Conservation (phyloP, 2,329 filamentous ascomycete species). For the Neonectria hederae region DNA sequence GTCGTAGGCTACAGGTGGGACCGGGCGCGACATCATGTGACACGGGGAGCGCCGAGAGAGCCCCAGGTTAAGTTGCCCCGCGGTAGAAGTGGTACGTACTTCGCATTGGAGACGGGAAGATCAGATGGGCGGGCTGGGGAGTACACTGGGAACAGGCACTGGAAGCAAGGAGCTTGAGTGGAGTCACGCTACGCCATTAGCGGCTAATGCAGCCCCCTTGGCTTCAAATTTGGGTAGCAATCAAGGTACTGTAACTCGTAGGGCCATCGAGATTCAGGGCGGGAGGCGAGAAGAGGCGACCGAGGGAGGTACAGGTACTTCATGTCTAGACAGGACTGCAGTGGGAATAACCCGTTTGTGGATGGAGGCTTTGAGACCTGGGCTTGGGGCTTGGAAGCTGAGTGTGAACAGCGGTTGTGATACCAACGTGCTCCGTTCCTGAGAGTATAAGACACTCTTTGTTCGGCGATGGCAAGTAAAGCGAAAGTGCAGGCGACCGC, state of each 20-base stretch:
- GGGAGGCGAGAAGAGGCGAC: background rate
- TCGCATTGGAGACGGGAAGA: background rate
- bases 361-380: constrained; percentile 18
- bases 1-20: constrained; percentile 31
- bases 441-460: constrained; percentile 8
- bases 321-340: background rate
- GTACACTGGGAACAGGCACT: constrained; percentile 18
- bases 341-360: constrained; percentile 13
- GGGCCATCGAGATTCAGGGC: constrained; percentile 24
- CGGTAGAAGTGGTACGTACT: constrained; percentile 13
- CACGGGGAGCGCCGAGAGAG: constrained; percentile 18
- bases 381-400: constrained; percentile 16
- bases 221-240: constrained; percentile 31
- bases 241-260: constrained; percentile 35
- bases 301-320: constrained; percentile 35
- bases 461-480: background rate
- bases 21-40: constrained; percentile 37
- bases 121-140: constrained; percentile 13
- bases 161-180: constrained; percentile 43
- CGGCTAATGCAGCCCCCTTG: constrained; percentile 30
- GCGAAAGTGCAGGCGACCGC: background rate
- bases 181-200: constrained; percentile 27
- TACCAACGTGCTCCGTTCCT: constrained; percentile 12
- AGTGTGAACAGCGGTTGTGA: constrained; percentile 27
- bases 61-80: constrained; percentile 2